A percentile compares a stretch with the other conserved stretches of the same genome.
These are phyloP conservation scores for Epithele typhae DNA, from an alignment of 768 basidiomycete species.

Conservation along the genomic window DNA sequence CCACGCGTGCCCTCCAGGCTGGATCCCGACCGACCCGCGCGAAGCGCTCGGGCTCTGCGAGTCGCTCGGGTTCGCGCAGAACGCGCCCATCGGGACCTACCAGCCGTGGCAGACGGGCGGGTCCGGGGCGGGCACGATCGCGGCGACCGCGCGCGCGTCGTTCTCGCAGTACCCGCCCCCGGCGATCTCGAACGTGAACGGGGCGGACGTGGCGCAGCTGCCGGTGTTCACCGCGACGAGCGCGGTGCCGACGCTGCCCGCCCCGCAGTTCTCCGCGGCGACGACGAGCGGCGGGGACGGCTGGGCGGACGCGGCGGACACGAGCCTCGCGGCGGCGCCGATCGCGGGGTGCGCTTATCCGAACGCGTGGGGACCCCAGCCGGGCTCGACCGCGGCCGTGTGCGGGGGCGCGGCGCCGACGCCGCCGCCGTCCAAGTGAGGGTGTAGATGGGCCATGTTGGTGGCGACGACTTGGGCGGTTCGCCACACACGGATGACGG, in stretches of 20 bases:
- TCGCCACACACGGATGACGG: no score
- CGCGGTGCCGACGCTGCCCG: conserved; percentile 50
- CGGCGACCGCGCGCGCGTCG: conserved; percentile 33
- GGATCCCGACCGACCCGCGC: conserved; percentile 75
- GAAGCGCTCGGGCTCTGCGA: conserved; percentile 60
- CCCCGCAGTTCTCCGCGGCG: conserved; percentile 45
- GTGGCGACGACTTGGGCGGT: no score
- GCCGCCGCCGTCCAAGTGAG: no score
- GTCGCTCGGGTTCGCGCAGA: conserved; percentile 38
- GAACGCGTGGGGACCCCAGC: conserved; percentile 40
- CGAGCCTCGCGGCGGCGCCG: conserved; percentile 48
- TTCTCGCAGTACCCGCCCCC: conserved; percentile 55
- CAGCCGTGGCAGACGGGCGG: conserved; percentile 68
- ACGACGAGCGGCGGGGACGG: conserved; percentile 41
- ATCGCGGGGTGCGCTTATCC: conserved; percentile 65
- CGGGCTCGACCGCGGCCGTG: conserved; percentile 16
- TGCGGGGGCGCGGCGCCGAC: conserved; percentile 16
- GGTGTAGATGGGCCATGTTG: no score
- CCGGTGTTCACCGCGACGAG: conserved; percentile 67
- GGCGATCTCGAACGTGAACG: conserved; percentile 41
- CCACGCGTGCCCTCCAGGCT: conserved; percentile 31
- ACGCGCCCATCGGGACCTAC: conserved; percentile 49
- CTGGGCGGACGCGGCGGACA: conserved; percentile 54
- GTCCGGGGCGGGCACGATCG: conserved; percentile 46
- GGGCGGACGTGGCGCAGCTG: conserved; percentile 35